Base-by-base conservation (phyloP, 345 rosid species). In the Hypericum androsaemum region DNA sequence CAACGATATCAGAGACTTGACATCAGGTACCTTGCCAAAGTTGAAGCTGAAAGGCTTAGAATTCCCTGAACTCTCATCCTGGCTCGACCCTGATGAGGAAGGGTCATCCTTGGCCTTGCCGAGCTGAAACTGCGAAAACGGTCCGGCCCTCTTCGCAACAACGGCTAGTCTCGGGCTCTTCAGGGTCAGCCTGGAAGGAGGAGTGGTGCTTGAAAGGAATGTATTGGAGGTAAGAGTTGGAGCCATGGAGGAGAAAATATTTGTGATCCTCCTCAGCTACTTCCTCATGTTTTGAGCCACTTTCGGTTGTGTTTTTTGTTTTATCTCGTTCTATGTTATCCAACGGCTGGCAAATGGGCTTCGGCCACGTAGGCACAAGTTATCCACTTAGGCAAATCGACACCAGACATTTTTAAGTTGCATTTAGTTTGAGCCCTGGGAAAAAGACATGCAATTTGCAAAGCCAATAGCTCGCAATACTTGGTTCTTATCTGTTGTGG, bases 151-250 rank as follows among this genome's bases (percentile, higher is more conserved):
- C 59, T 90, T 82, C 64, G 96, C 82, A n/a, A 51, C 64, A 9
- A 82, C 75, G 5, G 76, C 50, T 54, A 84, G 56, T 35, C 75
- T 66, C 6, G 78, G 70, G 50, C 61, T 67, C 62, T 57, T 72
- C 62, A 62, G 65, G 45, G 56, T 58, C 22, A 65, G 57, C 61
- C 73, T 63, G 3, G 76, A 65, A 54, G 45, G 70, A 14, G 78
- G 79, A 0, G 83, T 36, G 39, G 83, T 54, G 43, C 71, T 74
- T 14, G 77, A 67, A 38, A 64, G 84, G 54, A 90, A 81, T 37
- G 96, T 77, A 59, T 68, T 75, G 53, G 95, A 77, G 52, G 97
- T 66, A 47, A 85, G 80, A 41, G 77, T 54, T 14, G 87, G 77
- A 69, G 84, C 80, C 78, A 83, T 80, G 49, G 48, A 43, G 10